Conservation (phyloP, 2,329 filamentous ascomycete genomes). For the Trichoderma guizhouense region DNA sequence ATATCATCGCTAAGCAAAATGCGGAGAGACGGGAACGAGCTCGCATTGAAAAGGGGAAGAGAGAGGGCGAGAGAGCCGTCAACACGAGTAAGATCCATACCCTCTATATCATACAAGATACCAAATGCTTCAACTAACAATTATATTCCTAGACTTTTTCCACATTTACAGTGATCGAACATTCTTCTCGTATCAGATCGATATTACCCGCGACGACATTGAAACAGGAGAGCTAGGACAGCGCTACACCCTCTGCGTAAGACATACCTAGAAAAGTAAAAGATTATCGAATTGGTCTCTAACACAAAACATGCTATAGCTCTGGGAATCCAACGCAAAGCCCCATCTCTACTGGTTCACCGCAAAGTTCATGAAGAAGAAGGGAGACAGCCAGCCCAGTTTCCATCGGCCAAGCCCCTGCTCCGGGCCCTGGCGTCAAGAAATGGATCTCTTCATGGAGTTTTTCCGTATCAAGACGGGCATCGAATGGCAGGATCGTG, state of each 20-base stretch:
- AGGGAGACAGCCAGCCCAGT: constrained; percentile 34
- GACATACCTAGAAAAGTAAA: constrained; percentile 24
- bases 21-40: constrained; percentile 32
- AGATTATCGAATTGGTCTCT: not conserved
- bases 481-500: constrained; percentile 56
- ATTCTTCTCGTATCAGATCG: constrained; percentile 62
- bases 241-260: constrained; percentile 58
- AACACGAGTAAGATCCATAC: constrained; percentile 45
- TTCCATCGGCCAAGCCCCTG: constrained; percentile 39
- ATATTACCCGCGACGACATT: constrained; percentile 52
- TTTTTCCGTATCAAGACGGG: constrained; percentile 60
- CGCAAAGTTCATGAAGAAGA: constrained; percentile 47
- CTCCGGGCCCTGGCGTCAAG: constrained; percentile 39
- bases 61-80: constrained; percentile 42
- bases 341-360: constrained; percentile 61
- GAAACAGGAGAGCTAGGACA: constrained; percentile 49
- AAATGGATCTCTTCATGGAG: constrained; percentile 49
- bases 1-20: constrained; percentile 29
- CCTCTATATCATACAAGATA: not conserved
- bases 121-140: not conserved
- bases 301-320: constrained; percentile 39
- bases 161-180: constrained; percentile 62
- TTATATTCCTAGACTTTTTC: constrained; percentile 50
- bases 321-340: constrained; percentile 62
- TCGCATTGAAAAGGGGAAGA: constrained; percentile 38